Conservation (phyloP, 768 basidiomycete species). For the Phylloporus sp. region DNA sequence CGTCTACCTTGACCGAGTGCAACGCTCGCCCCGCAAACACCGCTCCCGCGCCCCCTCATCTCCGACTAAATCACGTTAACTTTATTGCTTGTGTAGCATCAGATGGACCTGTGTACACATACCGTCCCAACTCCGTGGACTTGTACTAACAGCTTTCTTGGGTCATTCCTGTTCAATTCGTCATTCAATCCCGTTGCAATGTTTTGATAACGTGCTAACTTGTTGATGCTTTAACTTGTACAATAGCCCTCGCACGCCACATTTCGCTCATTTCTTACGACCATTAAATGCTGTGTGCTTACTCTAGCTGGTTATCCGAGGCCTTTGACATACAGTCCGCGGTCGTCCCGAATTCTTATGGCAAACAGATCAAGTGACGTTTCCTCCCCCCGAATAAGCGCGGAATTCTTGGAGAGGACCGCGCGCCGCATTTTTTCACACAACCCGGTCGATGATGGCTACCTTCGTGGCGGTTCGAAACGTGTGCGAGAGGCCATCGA, state of each 20-base stretch:
- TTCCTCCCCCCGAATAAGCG: background rate
- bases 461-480: slow-evolving; percentile 7
- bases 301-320: slow-evolving; percentile 1
- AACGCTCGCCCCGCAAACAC: slow-evolving; percentile 40
- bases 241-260: slow-evolving; percentile 7
- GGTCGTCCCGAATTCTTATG: background rate
- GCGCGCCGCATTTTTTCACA: background rate
- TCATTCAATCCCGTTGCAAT: slow-evolving; percentile 2
- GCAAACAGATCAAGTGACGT: background rate
- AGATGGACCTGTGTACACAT: slow-evolving; percentile 10
- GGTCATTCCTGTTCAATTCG: background rate
- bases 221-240: slow-evolving; percentile 4
- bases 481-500: background rate
- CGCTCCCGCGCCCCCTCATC: slow-evolving; percentile 21
- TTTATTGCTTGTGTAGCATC: slow-evolving; percentile 4
- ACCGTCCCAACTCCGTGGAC: slow-evolving; percentile 3
- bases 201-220: slow-evolving; percentile 15
- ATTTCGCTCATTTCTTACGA: slow-evolving; percentile 3
- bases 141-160: slow-evolving; percentile 13
- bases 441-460: background rate
- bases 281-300: slow-evolving; percentile 9
- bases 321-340: slow-evolving; percentile 1
- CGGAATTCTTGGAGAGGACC: background rate
- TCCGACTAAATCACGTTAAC: slow-evolving; percentile 22
- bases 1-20: slow-evolving; percentile 49